Base-by-base conservation (phyloP, 139 green algal genomes). In the Ettlia oleoabundans region DNA sequence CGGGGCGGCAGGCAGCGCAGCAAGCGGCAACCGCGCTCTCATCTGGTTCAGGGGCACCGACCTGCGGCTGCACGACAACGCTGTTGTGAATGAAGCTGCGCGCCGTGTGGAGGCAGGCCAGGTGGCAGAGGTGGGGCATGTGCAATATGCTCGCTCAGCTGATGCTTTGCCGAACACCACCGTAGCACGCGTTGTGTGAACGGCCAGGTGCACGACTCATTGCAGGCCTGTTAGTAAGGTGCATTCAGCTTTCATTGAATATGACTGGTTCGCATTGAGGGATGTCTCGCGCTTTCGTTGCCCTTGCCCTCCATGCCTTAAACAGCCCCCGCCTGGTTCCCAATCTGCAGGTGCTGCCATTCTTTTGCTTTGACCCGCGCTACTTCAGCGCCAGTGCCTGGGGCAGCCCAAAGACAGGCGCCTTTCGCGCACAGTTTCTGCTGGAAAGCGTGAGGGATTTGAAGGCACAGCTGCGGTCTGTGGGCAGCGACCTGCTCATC, bases 291-390 rank as follows among this genome's bases (percentile, higher is more conserved):
- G n/a, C n/a, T n/a, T n/a, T n/a, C n/a, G n/a, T n/a, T n/a, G n/a
- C n/a, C n/a, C n/a, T n/a, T n/a, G n/a, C n/a, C n/a, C n/a, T n/a
- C n/a, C n/a, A n/a, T n/a, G n/a, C n/a, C n/a, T n/a, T n/a, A n/a
- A n/a, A n/a, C n/a, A n/a, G n/a, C n/a, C n/a, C n/a, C n/a, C n/a
- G n/a, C n/a, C n/a, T n/a, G n/a, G n/a, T n/a, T n/a, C n/a, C n/a
- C n/a, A n/a, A n/a, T n/a, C n/a, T n/a, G n/a, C n/a, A n/a, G n/a
- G 92, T 99, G 13, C 72, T 99, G 38, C 96, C 96, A 19, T 64
- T 98, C 35, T 99, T 96, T 90, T 92, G 87, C 83, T 98, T 98
- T 84, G 96, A 99, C 87, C 92, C 94, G 0, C 86, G 93, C 8
- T 86, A 88, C 70, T 98, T 96, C 81, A 75, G 52, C 15, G 28